Conservation (phyloP, 2,329 filamentous ascomycete species). For the Claviceps capensis region DNA sequence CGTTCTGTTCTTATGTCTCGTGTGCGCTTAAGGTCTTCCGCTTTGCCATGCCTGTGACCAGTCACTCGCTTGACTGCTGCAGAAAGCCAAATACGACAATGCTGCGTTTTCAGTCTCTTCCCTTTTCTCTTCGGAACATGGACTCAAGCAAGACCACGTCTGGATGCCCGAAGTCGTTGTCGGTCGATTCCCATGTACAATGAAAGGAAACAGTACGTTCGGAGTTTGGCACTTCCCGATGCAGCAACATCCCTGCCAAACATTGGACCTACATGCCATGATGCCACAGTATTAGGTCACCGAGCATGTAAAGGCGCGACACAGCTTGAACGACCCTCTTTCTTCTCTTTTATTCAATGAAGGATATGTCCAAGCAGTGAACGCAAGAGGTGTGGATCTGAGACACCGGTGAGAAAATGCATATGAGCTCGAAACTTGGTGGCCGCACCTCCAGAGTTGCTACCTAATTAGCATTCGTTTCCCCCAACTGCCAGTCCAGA, state of each 20-base stretch:
- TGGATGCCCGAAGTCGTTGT: no score
- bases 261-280: neutral
- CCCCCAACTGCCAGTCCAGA: neutral
- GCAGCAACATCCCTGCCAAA: neutral
- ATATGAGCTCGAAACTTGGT: neutral
- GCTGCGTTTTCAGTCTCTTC: neutral
- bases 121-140: neutral
- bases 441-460: neutral
- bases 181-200: neutral
- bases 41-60: slow-evolving; percentile 3
- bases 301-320: neutral
- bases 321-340: no score
- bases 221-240: neutral
- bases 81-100: slow-evolving; percentile 1
- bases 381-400: neutral
- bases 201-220: neutral
- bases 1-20: neutral
- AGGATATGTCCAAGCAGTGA: neutral
- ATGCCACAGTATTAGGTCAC: neutral
- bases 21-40: slow-evolving; percentile 1
- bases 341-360: neutral
- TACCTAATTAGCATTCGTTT: neutral
- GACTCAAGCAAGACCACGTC: no score
- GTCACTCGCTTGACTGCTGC: slow-evolving; percentile 2
- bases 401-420: slow-evolving; percentile 5